Percentiles rank a stretch among this genome's conserved stretches.
Conservation (phyloP, 192 early-diverging fungal genomes). For the Coemansia sp. region DNA sequence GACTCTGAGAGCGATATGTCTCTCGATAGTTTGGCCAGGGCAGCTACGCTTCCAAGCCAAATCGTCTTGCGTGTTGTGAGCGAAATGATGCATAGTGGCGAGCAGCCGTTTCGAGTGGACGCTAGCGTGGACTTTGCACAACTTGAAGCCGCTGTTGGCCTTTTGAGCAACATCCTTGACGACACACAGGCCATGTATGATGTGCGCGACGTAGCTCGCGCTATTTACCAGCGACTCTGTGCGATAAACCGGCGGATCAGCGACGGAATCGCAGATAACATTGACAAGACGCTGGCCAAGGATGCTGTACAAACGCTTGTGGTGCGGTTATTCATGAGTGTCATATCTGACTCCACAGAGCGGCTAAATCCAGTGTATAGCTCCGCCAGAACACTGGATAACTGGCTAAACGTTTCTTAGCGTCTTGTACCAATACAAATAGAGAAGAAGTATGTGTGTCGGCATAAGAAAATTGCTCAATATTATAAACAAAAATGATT, state of each 20-base stretch:
- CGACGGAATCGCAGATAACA: constrained; percentile 35
- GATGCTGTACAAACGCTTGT: constrained; percentile 47
- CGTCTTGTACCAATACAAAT: background rate
- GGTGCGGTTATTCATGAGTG: constrained; percentile 36
- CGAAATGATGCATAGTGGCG: constrained; percentile 32
- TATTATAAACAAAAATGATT: background rate
- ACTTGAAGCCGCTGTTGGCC: constrained; percentile 34
- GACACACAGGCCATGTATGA: constrained; percentile 29
- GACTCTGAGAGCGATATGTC: background rate
- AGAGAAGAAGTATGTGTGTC: background rate
- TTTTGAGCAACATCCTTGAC: constrained; percentile 43
- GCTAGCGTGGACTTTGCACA: constrained; percentile 20
- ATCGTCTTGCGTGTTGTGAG: constrained; percentile 42
- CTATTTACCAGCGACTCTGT: constrained; percentile 28
- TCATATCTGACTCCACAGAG: constrained; percentile 12
- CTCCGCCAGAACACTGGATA: constrained; percentile 9
- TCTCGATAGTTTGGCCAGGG: constrained; percentile 12
- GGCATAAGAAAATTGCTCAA: background rate
- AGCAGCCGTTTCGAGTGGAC: constrained; percentile 24
- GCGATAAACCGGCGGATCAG: constrained; percentile 35
- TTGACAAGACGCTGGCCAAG: constrained; percentile 54
- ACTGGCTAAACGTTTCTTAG: constrained; percentile 9
- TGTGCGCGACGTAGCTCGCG: constrained; percentile 15
- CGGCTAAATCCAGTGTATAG: constrained; percentile 10
- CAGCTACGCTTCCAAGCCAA: constrained; percentile 27